Evolutionary conservation across 257 asterid genomes (phyloP), one percentile per base, ranked within the genome.

Genomic region (Datura wrightii): DNA sequence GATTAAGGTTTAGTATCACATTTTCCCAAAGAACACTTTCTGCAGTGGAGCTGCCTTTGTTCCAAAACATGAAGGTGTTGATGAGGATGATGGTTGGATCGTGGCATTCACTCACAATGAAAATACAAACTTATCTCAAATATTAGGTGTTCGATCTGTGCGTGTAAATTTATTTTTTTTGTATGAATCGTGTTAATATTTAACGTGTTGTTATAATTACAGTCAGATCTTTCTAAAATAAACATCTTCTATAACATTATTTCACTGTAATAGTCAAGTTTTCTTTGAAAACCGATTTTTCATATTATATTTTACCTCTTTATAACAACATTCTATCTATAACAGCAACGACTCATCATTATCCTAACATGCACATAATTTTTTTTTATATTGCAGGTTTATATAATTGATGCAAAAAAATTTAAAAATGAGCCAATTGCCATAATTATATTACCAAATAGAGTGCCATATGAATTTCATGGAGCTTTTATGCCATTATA

Each of bases 391-490:
- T 19, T 69, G 36, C 82, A 90, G 91, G 90, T 83, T 2, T 85
- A 86, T 14, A 84, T 88, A 55, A 82, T 90, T 9, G 89, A 90
- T 78, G 90, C 91, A 50, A 81, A 84, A 41, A 39, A 80, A 8
- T 66, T 88, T 58, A 39, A 85, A 52, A 79, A 80, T 6, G 84
- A 83, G 15, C 76, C 91, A 5, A 85, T 86, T 1, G 89, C 89
- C 4, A 69, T 16, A 48, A 83, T 90, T 83, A 76, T 31, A 36
- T 53, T 90, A 10, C 90, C 92, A 24, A 3, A 10, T 3, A 83
- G 92, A 55, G 90, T 88, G 70, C 91, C 92, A 5, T 86, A 88
- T 54, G 91, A 90, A 53, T 90, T 88, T 65, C 92, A 88, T 69
- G 92, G 91, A 78, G 63, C 69, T 4, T 24, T 87, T 18, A 19